A percentile compares a stretch with the other conserved stretches of the same genome.
Evolutionary conservation across 2,329 filamentous ascomycete genomes (phyloP).

Genomic region (Ambrosiella beaveri): DNA sequence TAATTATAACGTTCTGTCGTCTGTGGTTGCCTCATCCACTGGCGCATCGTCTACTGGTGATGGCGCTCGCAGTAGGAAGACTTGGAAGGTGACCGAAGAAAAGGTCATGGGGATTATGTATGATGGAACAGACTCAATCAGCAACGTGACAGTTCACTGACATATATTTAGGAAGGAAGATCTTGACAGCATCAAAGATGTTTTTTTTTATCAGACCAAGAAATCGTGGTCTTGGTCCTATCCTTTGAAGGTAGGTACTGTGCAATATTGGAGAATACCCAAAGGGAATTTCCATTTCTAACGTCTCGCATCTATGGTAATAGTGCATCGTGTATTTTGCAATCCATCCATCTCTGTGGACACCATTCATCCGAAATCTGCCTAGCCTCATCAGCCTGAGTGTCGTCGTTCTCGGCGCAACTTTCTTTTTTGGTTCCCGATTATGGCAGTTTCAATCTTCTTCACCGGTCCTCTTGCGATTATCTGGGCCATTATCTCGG

Average conservation of each 20-base stretch:
- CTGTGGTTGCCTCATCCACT: neutral
- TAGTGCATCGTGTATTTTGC: slow-evolving; percentile 44
- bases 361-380: slow-evolving; percentile 37
- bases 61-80: neutral
- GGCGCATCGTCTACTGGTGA: neutral
- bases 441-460: slow-evolving; percentile 65
- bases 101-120: neutral
- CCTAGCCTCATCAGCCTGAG: slow-evolving; percentile 52
- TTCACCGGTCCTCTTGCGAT: slow-evolving; percentile 70
- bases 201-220: neutral
- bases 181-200: neutral
- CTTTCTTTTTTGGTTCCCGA: slow-evolving; percentile 89
- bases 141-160: neutral
- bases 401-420: slow-evolving; percentile 51
- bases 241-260: slow-evolving; percentile 46
- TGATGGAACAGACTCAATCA: neutral
- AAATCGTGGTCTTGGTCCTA: slow-evolving; percentile 34
- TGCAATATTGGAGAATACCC: neutral
- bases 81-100: neutral
- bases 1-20: neutral
- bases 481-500: slow-evolving; percentile 52
- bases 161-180: slow-evolving; percentile 7
- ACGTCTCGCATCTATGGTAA: too few species aligned
- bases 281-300: neutral
- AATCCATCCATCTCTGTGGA: slow-evolving; percentile 38